A percentile compares a stretch with the other conserved stretches of the same genome.
Conservation (phyloP, 306 rosid species). For the Lathyrus oleraceus region DNA sequence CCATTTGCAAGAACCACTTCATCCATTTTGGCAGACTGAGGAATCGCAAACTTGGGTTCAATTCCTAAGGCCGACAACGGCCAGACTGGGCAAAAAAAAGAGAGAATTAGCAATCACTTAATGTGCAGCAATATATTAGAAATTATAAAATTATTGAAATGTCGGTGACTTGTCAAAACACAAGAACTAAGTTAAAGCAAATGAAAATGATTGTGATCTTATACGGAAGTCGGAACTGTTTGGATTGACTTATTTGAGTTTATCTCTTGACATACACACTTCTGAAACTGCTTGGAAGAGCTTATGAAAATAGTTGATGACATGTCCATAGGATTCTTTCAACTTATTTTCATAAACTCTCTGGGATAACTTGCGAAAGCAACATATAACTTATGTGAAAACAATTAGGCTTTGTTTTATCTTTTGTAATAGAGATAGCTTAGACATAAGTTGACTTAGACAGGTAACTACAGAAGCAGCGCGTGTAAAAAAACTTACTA, state of each 20-base stretch:
- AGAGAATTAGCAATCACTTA: slow-evolving; percentile 13
- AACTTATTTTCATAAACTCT: too few species aligned
- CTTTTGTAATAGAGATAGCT: slow-evolving; percentile 5
- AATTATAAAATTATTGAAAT: background rate
- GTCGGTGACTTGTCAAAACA: background rate
- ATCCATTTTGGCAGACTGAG: slow-evolving; percentile 72
- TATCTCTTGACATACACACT: background rate
- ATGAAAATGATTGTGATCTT: background rate
- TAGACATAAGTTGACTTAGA: background rate
- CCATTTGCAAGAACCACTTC: slow-evolving; percentile 97
- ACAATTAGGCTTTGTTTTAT: background rate
- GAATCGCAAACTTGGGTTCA: slow-evolving; percentile 88
- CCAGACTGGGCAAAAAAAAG: slow-evolving; percentile 62
- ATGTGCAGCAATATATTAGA: background rate
- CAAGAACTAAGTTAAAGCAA: slow-evolving; percentile 13
- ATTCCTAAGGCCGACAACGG: slow-evolving; percentile 92
- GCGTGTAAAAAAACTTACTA: slow-evolving; percentile 49
- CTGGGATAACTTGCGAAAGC: too few species aligned
- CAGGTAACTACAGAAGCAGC: slow-evolving; percentile 25
- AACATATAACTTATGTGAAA: background rate
- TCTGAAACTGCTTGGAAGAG: background rate
- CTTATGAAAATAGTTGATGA: too few species aligned
- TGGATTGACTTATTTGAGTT: background rate
- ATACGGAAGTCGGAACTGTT: background rate
- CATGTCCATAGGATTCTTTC: too few species aligned